Evolutionary conservation across 192 early-diverging fungal species (phyloP), one percentile per base, ranked within the genome.

Genomic region (Podila horticola): DNA sequence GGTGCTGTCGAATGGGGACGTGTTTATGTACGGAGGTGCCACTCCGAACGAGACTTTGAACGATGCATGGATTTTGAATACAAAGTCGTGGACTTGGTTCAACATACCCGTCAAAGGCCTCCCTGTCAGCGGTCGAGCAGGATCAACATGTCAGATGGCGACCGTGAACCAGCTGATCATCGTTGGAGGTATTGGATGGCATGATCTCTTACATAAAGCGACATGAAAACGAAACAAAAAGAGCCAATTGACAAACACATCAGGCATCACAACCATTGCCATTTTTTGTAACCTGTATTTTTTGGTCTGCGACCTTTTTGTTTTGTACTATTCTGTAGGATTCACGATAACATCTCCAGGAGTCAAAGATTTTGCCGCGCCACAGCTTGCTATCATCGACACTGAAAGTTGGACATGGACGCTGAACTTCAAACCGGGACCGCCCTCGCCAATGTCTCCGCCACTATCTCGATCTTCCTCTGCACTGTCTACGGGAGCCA

Each of bases 21-120:
- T 61, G 22, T 61, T 61, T 30, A 61, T 61, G 59, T 61, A 61
- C 59, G 59, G 59, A 31, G 59, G 59, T 30, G 26, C 30, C 28
- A 33, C 26, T 9, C 17, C 28, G 24, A 61, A 61, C 9, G 59
- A 28, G 30, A 61, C 59, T 9, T 24, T 61, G 12, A 24, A 61
- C 29, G 59, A 61, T 30, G 26, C 59, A 13, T 61, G 59, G 59
- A 30, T 61, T 33, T 33, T 61, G 30, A 61, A 31, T 15, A 61
- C 59, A 17, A 33, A 4, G 30, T 28, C 59, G 17, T 61, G 59
- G 59, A 61, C 59, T 4, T 61, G 59, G 59, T 28, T 12, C 12
- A 19, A 7, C 59, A 31, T 61, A 0, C 17, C 19, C 19, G 13
- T 61, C 28, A 12, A 31, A 19, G 17, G 26, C 9, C 59, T 28